phyloP scores from a whole-genome alignment of 2,329 filamentous ascomycete species.

The Phialocephala sp. region DNA sequence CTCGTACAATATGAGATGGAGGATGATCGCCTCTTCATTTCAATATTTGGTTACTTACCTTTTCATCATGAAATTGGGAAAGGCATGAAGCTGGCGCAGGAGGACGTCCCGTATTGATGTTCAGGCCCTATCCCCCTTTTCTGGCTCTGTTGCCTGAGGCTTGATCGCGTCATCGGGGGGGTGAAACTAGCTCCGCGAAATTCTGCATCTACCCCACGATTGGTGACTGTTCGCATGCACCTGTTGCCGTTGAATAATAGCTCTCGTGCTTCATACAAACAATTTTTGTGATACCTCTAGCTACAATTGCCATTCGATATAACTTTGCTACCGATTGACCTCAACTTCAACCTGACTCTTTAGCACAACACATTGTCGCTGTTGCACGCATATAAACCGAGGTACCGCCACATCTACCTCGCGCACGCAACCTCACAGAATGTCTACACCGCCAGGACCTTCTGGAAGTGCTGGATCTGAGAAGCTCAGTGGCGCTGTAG shows the following conservation, averaged over 20 bases:
- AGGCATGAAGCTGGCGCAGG: neutral
- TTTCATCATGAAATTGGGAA: neutral
- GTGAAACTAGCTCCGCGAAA: constrained; percentile 1
- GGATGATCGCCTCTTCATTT: neutral
- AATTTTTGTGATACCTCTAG: constrained; percentile 6
- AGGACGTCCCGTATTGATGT: neutral
- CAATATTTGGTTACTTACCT: neutral
- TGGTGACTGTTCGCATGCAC: neutral
- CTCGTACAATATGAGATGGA: neutral
- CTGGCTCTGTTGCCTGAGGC: neutral
- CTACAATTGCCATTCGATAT: neutral
- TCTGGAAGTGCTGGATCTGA: constrained; percentile 27
- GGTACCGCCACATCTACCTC: constrained; percentile 6
- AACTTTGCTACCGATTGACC: constrained; percentile 24
- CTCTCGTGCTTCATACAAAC: constrained; percentile 2
- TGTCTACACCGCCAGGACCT: constrained; percentile 44
- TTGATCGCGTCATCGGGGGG: constrained; percentile 6
- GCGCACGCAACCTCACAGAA: constrained; percentile 26
- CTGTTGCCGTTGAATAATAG: neutral
- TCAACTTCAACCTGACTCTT: constrained; percentile 23
- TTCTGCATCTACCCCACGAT: constrained; percentile 11
- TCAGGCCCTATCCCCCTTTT: neutral
- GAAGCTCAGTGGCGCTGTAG: constrained; percentile 36
- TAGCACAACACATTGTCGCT: neutral
- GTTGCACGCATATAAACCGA: constrained; percentile 11